A percentile compares a stretch with the other conserved stretches of the same genome.
Conservation (phyloP, 306 rosid species). For the Alnus rubra region DNA sequence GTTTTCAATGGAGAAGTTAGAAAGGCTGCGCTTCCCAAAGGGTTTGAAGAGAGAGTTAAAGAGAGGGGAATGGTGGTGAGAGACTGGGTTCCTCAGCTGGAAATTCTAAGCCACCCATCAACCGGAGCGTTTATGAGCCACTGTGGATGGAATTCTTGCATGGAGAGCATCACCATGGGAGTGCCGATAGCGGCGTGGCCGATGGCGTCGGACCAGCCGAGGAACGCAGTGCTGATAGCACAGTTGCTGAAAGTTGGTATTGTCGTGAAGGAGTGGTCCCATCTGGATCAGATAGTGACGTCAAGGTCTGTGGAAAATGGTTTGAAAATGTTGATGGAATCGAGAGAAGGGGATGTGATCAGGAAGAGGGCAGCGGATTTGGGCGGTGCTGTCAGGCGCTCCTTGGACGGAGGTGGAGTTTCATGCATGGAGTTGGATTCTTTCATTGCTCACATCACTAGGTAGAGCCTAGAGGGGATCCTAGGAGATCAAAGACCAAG, state of each 20-base stretch:
- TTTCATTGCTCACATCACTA: constrained; percentile 65
- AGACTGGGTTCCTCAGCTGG: constrained; percentile 73
- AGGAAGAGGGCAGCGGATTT: constrained; percentile 47
- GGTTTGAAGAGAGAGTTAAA: constrained; percentile 50
- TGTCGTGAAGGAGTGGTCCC: constrained; percentile 51
- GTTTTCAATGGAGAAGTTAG: constrained; percentile 20
- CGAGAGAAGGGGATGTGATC: constrained; percentile 52
- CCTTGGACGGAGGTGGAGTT: constrained; percentile 44
- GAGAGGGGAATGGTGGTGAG: constrained; percentile 48
- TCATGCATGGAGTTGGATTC: constrained; percentile 59
- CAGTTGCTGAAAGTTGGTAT: constrained; percentile 48
- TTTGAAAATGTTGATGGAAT: constrained; percentile 45
- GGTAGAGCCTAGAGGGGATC: constrained; percentile 17
- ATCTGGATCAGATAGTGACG: constrained; percentile 36
- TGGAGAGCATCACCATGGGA: constrained; percentile 70
- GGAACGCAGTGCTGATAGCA: constrained; percentile 61
- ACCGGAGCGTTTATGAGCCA: constrained; percentile 70
- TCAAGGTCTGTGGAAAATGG: constrained; percentile 36
- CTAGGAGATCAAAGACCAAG: background rate
- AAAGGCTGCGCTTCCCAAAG: constrained; percentile 44
- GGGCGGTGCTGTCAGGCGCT: constrained; percentile 27
- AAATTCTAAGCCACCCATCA: constrained; percentile 53
- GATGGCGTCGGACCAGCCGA: constrained; percentile 78
- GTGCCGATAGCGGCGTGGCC: constrained; percentile 77
- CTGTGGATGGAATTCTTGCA: constrained; percentile 84